phyloP scores from a whole-genome alignment of 1,284 basidiomycete species.

The Boletus nobilissimus region DNA sequence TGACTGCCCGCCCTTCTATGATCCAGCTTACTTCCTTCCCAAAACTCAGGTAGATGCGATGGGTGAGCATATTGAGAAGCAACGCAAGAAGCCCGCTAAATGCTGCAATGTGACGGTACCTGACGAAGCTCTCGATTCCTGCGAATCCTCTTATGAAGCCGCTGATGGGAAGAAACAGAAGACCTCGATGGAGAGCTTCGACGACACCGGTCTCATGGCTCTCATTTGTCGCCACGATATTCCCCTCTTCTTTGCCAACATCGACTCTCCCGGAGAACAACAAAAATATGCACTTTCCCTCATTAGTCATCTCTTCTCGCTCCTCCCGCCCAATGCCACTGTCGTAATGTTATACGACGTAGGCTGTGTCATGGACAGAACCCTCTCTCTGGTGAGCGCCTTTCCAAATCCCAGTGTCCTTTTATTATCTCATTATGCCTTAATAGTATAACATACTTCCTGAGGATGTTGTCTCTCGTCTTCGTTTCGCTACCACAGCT shows the following conservation, averaged over 20 bases:
- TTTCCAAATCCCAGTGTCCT: too few species aligned
- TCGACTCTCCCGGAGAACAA: neutral
- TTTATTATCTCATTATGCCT: too few species aligned
- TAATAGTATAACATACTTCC: neutral
- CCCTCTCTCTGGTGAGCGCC: neutral
- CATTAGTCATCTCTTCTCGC: neutral
- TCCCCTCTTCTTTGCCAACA: neutral
- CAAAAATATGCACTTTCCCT: neutral
- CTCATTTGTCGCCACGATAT: conserved; percentile 10
- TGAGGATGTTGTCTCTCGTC: neutral
- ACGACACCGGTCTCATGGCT: conserved; percentile 1
- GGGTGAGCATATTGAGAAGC: neutral
- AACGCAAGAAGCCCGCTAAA: neutral
- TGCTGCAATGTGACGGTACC: neutral
- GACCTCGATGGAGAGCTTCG: neutral
- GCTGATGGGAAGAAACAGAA: conserved; percentile 8
- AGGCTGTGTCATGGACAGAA: neutral
- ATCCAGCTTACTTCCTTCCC: conserved; percentile 13
- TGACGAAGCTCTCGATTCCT: conserved; percentile 7
- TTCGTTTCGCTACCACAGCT: neutral
- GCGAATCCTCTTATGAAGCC: conserved; percentile 9
- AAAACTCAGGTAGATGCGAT: conserved; percentile 11
- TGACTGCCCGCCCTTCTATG: conserved; percentile 3
- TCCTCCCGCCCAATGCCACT: neutral
- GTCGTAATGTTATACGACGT: neutral